Evolutionary conservation across 805 yeast species (phyloP).

Genomic region (Cyberlindnera bimundalis): DNA sequence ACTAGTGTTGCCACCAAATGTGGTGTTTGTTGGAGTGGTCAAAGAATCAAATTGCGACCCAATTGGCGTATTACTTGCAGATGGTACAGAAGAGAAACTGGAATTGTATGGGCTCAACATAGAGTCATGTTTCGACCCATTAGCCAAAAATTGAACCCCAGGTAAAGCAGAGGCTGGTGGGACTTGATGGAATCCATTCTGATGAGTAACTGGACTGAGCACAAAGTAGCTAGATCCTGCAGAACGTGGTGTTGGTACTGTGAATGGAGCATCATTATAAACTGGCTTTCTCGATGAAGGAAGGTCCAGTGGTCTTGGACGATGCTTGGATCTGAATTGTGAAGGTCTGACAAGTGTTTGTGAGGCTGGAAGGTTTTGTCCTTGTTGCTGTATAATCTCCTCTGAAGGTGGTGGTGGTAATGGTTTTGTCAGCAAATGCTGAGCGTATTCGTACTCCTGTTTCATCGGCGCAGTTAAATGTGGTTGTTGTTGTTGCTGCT

Average conservation of each 20-base stretch:
- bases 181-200: conserved; percentile 1
- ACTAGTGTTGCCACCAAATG: conserved; percentile 4
- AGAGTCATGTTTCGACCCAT: conserved; percentile 7
- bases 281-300: conserved; percentile 9
- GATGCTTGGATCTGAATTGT: conserved; percentile 26
- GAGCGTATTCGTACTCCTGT: conserved; percentile 5
- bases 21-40: conserved; percentile 13
- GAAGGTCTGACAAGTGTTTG: conserved; percentile 21
- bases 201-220: conserved; percentile 20
- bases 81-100: conserved; percentile 11
- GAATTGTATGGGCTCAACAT: conserved; percentile 22
- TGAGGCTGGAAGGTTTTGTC: conserved; percentile 15
- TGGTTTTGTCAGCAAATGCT: conserved; percentile 1
- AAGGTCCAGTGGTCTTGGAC: conserved; percentile 26
- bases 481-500: conserved; percentile 1
- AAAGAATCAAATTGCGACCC: conserved; percentile 10
- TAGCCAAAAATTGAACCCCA: conserved; percentile 17
- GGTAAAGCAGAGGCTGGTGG: conserved; percentile 17
- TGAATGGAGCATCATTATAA: conserved; percentile 23
- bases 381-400: conserved; percentile 8
- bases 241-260: conserved; percentile 24
- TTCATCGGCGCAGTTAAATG: background rate
- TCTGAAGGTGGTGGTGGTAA: conserved; percentile 6
- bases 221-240: conserved; percentile 18
- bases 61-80: conserved; percentile 18